phyloP scores from a whole-genome alignment of 1,139 yeast genomes.

The Suhomyces bribrorum region DNA sequence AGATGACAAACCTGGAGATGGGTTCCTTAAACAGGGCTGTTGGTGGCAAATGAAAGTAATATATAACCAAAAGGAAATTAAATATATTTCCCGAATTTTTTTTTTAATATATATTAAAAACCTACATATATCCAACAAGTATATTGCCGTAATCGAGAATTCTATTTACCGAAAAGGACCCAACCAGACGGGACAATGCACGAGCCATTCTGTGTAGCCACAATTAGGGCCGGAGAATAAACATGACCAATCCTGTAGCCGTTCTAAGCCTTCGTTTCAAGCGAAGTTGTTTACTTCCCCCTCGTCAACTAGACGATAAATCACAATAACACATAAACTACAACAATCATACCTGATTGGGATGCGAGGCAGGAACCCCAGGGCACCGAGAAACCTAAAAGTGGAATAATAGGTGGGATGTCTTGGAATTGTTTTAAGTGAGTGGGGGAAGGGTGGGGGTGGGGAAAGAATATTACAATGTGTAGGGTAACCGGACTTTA shows the following conservation, averaged over 20 bases:
- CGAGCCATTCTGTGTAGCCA: constrained; percentile 1
- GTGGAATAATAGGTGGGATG: no score
- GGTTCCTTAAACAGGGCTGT: no score
- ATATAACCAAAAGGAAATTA: no score
- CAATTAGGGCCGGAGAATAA: neutral
- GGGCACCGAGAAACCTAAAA: neutral
- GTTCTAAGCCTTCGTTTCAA: constrained; percentile 1
- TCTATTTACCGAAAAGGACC: constrained; percentile 3
- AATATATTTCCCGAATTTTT: no score
- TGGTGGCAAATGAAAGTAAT: no score
- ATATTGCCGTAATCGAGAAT: constrained; percentile 3
- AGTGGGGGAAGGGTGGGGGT: no score
- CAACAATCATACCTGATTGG: neutral
- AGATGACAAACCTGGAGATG: constrained; percentile 9
- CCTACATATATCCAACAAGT: no score
- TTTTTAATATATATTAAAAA: no score
- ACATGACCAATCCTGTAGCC: neutral
- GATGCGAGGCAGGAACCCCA: neutral
- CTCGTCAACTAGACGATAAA: constrained; percentile 1
- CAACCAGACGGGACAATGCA: neutral
- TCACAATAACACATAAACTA: neutral
- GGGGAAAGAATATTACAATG: no score
- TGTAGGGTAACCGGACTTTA: no score
- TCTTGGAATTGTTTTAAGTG: no score
- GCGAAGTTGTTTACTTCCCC: neutral